Conservation (phyloP, 345 rosid species). For the Capsella bursapastoris region DNA sequence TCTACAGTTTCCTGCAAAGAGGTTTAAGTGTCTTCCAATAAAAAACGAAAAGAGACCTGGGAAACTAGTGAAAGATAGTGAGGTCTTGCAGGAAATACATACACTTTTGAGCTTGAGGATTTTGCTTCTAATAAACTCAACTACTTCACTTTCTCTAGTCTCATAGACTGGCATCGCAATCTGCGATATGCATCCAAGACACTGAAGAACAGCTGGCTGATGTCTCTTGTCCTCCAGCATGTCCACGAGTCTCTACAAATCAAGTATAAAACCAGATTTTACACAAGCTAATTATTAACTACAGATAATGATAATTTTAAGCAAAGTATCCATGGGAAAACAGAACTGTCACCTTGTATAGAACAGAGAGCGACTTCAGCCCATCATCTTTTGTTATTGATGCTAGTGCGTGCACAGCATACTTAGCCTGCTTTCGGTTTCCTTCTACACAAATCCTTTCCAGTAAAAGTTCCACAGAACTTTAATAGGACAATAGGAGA, state of each 20-base stretch:
- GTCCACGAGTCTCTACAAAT: slow-evolving; percentile 88
- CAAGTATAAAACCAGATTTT: slow-evolving; percentile 39
- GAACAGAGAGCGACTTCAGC: slow-evolving; percentile 90
- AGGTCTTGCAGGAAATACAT: slow-evolving; percentile 44
- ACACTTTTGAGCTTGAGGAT: slow-evolving; percentile 68
- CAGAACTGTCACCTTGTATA: slow-evolving; percentile 69
- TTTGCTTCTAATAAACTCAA: slow-evolving; percentile 74
- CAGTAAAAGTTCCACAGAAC: slow-evolving; percentile 89
- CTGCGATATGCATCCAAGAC: slow-evolving; percentile 97
- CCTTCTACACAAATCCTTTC: slow-evolving; percentile 97
- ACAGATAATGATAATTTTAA: slow-evolving; percentile 4
- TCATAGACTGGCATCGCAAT: slow-evolving; percentile 97
- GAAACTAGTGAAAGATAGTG: slow-evolving; percentile 23
- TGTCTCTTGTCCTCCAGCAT: slow-evolving; percentile 89
- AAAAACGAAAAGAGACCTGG: slow-evolving; percentile 22
- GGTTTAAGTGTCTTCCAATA: slow-evolving; percentile 25
- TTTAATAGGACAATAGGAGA: slow-evolving; percentile 49
- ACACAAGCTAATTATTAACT: slow-evolving; percentile 29
- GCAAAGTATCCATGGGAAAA: slow-evolving; percentile 35
- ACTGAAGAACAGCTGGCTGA: slow-evolving; percentile 91
- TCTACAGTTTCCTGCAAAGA: slow-evolving; percentile 69
- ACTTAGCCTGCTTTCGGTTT: slow-evolving; percentile 89
- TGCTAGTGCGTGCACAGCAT: slow-evolving; percentile 97
- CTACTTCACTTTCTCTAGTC: slow-evolving; percentile 89
- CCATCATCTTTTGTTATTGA: slow-evolving; percentile 99